A percentile compares a stretch with the other conserved stretches of the same genome.
Evolutionary conservation across 2,329 filamentous ascomycete species (phyloP).

Genomic region (Neoscytalidium dimidiatum): DNA sequence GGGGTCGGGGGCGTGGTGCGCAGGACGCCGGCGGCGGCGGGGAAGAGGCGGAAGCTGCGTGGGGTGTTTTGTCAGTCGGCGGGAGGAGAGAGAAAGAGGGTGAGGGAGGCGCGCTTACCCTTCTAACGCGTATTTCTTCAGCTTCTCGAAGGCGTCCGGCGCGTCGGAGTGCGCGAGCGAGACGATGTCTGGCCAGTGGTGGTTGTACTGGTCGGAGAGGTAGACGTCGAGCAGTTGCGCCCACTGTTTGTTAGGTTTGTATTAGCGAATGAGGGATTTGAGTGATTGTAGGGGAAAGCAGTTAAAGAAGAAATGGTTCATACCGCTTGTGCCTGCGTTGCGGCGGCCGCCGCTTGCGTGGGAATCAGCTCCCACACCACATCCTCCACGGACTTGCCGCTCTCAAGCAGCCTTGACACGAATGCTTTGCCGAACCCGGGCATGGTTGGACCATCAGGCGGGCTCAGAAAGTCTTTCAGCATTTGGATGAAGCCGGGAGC

Average conservation of each 20-base stretch:
- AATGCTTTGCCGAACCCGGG: slow-evolving; percentile 9
- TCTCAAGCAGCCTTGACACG: slow-evolving; percentile 19
- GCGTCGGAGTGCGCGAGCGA: slow-evolving; percentile 10
- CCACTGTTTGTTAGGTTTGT: slow-evolving; percentile 17
- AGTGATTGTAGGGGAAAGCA: no score
- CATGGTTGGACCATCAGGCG: slow-evolving; percentile 2
- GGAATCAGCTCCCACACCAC: slow-evolving; percentile 19
- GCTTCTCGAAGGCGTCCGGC: slow-evolving; percentile 10
- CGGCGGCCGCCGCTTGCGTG: slow-evolving; percentile 12
- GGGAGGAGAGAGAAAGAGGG: background rate
- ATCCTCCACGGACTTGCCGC: slow-evolving; percentile 21
- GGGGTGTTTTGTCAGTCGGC: background rate
- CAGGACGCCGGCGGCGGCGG: slow-evolving; percentile 9
- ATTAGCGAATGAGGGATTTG: no score
- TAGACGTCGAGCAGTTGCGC: slow-evolving; percentile 22
- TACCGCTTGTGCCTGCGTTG: slow-evolving; percentile 20
- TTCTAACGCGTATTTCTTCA: slow-evolving; percentile 22
- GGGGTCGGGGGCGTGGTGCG: slow-evolving; percentile 8
- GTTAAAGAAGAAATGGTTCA: background rate
- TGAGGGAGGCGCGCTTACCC: background rate
- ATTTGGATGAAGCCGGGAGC: background rate
- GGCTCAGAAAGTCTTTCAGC: slow-evolving; percentile 13
- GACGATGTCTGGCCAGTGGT: slow-evolving; percentile 22
- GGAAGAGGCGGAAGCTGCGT: slow-evolving; percentile 17
- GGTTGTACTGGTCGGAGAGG: slow-evolving; percentile 20